A percentile compares a stretch with the other conserved stretches of the same genome.
Evolutionary conservation across 257 asterid genomes (phyloP).

Genomic region (Solanum dulcamara): DNA sequence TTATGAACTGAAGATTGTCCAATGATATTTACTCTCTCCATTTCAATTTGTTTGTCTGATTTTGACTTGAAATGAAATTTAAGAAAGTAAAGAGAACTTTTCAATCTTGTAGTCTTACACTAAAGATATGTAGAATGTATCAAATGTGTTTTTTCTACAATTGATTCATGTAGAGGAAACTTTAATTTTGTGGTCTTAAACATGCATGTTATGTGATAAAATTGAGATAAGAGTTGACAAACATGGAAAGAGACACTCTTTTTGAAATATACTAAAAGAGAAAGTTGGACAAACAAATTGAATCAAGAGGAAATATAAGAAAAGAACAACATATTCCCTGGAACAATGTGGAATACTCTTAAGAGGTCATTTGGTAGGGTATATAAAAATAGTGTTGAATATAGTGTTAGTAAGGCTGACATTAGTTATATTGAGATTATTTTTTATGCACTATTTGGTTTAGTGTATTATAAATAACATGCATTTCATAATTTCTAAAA

Average conservation of each 20-base stretch:
- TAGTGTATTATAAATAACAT: not conserved
- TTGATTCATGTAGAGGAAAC: too few species aligned
- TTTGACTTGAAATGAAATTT: not conserved
- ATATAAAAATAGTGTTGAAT: not conserved
- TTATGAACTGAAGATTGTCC: not conserved
- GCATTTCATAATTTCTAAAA: not conserved
- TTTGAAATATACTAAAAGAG: too few species aligned
- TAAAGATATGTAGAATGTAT: too few species aligned
- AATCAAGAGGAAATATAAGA: not conserved
- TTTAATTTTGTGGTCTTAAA: too few species aligned
- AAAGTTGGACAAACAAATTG: not conserved
- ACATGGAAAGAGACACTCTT: too few species aligned
- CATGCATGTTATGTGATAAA: too few species aligned
- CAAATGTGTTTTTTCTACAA: too few species aligned
- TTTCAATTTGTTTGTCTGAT: too few species aligned
- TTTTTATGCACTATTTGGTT: not conserved
- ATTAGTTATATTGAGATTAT: not conserved
- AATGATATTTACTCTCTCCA: not conserved
- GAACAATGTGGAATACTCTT: not conserved
- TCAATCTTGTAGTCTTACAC: too few species aligned
- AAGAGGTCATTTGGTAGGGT: not conserved
- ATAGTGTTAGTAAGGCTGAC: not conserved
- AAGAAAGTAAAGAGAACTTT: too few species aligned
- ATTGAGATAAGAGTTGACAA: too few species aligned
- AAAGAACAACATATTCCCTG: not conserved